Base-by-base conservation (phyloP, 352 stramenopile species). In the Phytophthora citrophthora region DNA sequence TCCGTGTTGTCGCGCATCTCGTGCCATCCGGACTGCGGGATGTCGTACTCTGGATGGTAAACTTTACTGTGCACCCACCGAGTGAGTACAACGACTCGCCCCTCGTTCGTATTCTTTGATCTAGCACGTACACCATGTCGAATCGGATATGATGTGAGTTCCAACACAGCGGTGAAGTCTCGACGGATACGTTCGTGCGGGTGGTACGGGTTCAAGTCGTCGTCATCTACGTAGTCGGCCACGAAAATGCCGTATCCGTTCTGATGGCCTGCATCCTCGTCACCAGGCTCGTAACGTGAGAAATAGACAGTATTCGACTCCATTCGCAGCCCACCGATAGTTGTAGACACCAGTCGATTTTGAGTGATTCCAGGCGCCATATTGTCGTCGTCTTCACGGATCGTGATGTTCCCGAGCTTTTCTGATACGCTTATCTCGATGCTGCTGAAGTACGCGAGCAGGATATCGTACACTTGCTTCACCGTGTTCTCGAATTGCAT, bases 391-490 rank as follows among this genome's bases (percentile, higher is more conserved):
- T 79, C 70, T 40, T 86, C 71, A 38, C 76, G 79, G 40, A 85
- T 71, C 23, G 70, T 77, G 32, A 83, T 71, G 60, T 77, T 73
- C 15, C 76, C 76, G 23, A 84, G 66, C 26, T 79, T 70, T 58
- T 88, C 74, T 11, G 74, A 81, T n/a, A 84, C 68, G 7, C 55
- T 76, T 32, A 88, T 81, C 55, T 88, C 78, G 45, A 81, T 79
- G 40, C 70, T 76, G 48, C 61, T 72, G 32, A 79, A 64, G 49
- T 68, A 71, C 20, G 64, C 68, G 2, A 69, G 51, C 29, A 83
- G 34, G 20, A 74, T 70, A 31, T 88, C 79, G 56, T 77, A 86
- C 48, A 88, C 76, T 40, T 72, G 57, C 48, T 74, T 73, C n/a
- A 80, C 76, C n/a, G 62, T 78, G 32, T 51, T 56, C 34, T 76